Evolutionary conservation across 495 filamentous ascomycete genomes (phyloP).

Genomic region (Thermochaetoides thermophila): DNA sequence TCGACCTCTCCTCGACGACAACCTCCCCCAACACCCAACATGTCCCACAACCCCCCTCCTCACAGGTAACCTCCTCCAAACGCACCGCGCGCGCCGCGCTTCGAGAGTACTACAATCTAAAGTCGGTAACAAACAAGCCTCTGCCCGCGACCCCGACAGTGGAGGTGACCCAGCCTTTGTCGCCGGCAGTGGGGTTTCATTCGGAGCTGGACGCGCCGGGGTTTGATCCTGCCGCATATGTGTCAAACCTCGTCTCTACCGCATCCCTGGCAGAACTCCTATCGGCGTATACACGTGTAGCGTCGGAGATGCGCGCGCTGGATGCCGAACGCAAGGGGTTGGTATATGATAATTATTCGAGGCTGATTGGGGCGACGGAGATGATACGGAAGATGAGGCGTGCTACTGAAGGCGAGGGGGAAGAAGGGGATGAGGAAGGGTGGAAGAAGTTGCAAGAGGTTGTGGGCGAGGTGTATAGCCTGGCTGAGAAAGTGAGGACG

Average conservation of each 20-base stretch:
- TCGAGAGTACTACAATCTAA: conserved; percentile 83
- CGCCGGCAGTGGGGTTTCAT: no score
- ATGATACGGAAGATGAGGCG: conserved; percentile 69
- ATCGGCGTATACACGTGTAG: conserved; percentile 45
- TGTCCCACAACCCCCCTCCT: no score
- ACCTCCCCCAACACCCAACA: conserved; percentile 26
- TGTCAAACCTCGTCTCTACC: conserved; percentile 47
- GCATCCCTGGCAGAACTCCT: conserved; percentile 51
- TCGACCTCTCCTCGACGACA: conserved; percentile 46
- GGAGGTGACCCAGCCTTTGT: conserved; percentile 26
- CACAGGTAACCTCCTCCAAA: conserved; percentile 9
- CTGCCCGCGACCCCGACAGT: conserved; percentile 19
- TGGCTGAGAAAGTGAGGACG: no score
- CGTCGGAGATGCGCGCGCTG: conserved; percentile 69
- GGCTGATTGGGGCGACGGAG: conserved; percentile 86
- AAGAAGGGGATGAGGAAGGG: conserved; percentile 7
- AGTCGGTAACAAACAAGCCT: conserved; percentile 5
- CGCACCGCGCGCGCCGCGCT: conserved; percentile 56
- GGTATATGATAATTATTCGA: conserved; percentile 96
- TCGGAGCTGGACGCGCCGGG: conserved; percentile 40
- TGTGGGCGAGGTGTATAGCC: no score
- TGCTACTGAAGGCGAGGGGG: conserved; percentile 28
- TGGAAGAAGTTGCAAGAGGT: conserved; percentile 1
- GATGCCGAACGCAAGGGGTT: conserved; percentile 93
- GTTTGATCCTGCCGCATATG: conserved; percentile 44